These are phyloP conservation scores for Lyophyllum shimeji DNA, from an alignment of 768 basidiomycete species.

Conservation along the genomic window DNA sequence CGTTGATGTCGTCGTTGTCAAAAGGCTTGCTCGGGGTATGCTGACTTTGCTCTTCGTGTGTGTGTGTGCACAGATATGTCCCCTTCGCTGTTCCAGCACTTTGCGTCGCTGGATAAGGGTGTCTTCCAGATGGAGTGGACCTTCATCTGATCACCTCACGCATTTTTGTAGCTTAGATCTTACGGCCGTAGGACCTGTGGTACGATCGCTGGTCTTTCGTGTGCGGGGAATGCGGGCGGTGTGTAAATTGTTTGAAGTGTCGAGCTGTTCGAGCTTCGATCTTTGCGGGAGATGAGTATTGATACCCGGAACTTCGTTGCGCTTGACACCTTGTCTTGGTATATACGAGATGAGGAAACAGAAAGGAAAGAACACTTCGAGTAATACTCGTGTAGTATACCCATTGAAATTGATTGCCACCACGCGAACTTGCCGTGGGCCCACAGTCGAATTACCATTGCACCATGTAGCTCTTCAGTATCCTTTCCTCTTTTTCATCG, in stretches of 20 bases:
- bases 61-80: conserved; percentile 20
- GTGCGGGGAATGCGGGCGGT: neutral
- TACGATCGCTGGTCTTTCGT: conserved; percentile 10
- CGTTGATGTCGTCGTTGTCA: no score
- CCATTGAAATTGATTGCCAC: no score
- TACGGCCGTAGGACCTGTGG: neutral
- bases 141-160: conserved; percentile 6
- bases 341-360: no score
- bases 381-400: no score
- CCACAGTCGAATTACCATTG: no score
- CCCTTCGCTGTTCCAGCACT: conserved; percentile 20
- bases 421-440: no score
- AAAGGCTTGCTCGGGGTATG: neutral
- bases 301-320: no score
- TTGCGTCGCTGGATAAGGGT: conserved; percentile 15
- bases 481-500: no score
- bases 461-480: no score
- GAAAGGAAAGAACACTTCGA: no score
- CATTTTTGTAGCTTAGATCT: neutral
- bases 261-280: neutral
- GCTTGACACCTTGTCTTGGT: no score
- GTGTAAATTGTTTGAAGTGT: neutral
- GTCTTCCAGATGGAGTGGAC: conserved; percentile 15
- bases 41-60: neutral
- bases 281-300: no score